phyloP scores from a whole-genome alignment of 768 basidiomycete species.

The Tulasnella sp. region DNA sequence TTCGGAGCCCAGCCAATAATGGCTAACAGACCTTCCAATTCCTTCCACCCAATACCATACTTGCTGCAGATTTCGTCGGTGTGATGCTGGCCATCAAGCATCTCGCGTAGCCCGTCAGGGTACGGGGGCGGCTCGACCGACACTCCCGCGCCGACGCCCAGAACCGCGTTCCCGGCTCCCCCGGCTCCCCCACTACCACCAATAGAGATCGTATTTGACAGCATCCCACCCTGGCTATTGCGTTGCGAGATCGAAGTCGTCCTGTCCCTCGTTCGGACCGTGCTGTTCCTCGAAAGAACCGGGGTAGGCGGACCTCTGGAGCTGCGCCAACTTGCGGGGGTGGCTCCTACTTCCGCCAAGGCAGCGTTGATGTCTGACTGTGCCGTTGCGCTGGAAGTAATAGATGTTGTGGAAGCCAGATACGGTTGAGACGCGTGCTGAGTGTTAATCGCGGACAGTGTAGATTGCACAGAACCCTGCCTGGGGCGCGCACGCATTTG shows the following conservation, averaged over 20 bases:
- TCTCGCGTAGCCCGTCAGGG: constrained; percentile 43
- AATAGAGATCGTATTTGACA: constrained; percentile 3
- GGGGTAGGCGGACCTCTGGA: constrained; percentile 7
- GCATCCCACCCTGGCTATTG: background rate
- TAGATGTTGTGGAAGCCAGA: constrained; percentile 26
- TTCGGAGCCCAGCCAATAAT: constrained; percentile 33
- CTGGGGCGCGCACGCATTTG: constrained; percentile 20
- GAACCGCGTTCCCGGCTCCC: background rate
- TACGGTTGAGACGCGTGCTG: constrained; percentile 29
- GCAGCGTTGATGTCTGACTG: background rate
- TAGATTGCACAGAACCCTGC: constrained; percentile 32
- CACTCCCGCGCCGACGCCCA: background rate
- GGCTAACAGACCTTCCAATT: constrained; percentile 62
- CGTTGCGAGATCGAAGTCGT: constrained; percentile 3
- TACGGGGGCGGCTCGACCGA: constrained; percentile 34
- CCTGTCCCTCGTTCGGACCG: constrained; percentile 2
- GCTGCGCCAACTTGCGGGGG: constrained; percentile 14
- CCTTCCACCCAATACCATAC: constrained; percentile 83
- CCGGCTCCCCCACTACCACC: constrained; percentile 22
- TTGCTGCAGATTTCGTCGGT: constrained; percentile 85
- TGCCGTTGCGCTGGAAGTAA: constrained; percentile 22
- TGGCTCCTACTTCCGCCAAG: background rate
- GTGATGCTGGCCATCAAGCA: constrained; percentile 89
- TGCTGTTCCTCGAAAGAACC: constrained; percentile 1
- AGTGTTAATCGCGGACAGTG: constrained; percentile 24